A percentile compares a stretch with the other conserved stretches of the same genome.
phyloP scores from a whole-genome alignment of 2,329 filamentous ascomycete species.

The Myriosclerotinia curreyana region DNA sequence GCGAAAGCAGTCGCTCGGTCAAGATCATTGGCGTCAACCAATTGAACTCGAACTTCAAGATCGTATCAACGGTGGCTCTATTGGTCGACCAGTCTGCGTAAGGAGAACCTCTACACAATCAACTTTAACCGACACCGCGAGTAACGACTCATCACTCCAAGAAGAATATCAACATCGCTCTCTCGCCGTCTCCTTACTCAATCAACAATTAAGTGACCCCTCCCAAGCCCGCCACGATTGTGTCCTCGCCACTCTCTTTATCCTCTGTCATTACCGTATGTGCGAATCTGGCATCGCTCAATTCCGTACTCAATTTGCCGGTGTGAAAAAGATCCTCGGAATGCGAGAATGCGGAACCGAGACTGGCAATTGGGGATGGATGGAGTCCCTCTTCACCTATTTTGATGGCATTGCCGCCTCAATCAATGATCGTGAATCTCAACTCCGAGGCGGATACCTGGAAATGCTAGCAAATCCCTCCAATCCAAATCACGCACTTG shows the following conservation, averaged over 20 bases:
- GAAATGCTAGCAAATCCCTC: slow-evolving; percentile 61
- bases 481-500: slow-evolving; percentile 57
- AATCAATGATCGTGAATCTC: slow-evolving; percentile 86
- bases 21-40: slow-evolving; percentile 48
- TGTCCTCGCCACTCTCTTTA: slow-evolving; percentile 79
- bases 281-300: slow-evolving; percentile 90
- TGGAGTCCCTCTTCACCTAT: slow-evolving; percentile 89
- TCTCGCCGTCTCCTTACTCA: slow-evolving; percentile 76
- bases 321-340: slow-evolving; percentile 83
- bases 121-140: slow-evolving; percentile 44
- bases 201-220: slow-evolving; percentile 77
- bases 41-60: slow-evolving; percentile 38
- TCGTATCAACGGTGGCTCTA: slow-evolving; percentile 32
- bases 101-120: slow-evolving; percentile 32
- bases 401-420: slow-evolving; percentile 91
- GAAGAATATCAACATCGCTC: slow-evolving; percentile 82
- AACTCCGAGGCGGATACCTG: slow-evolving; percentile 62
- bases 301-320: slow-evolving; percentile 89
- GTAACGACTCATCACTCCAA: slow-evolving; percentile 57
- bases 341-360: slow-evolving; percentile 64
- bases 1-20: slow-evolving; percentile 60
- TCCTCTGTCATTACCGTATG: slow-evolving; percentile 89
- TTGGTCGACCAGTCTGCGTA: slow-evolving; percentile 26
- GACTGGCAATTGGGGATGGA: slow-evolving; percentile 74
- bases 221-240: slow-evolving; percentile 77